Base-by-base conservation (phyloP, 2,329 filamentous ascomycete species). In the Sordariomycetes sp. region DNA sequence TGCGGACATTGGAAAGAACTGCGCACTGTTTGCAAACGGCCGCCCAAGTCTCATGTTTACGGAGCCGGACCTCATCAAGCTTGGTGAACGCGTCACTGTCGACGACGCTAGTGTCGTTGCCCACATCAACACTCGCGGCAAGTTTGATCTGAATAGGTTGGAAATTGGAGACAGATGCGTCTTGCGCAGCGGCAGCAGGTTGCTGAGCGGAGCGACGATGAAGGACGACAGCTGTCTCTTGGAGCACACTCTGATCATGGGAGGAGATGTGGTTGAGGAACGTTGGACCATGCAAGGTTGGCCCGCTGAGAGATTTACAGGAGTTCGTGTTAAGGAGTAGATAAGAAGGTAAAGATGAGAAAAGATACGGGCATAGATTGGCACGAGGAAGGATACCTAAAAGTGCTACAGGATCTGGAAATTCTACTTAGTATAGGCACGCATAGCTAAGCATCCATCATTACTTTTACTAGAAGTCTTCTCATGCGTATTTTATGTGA, bases 231-330 rank as follows among this genome's bases (percentile, higher is more conserved):
- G 63, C 15, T 69, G 68, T 42, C 49, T 76, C 23, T 46, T 76
- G 23, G 71, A 76, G 51, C 72, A 76, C 41, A 75, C 71, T 0
- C 56, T 75, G 4, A 58, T 76, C 27, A 68, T 76, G 61, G 64
- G 64, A 2, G 72, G 71, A 5, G 70, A 76, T 46, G 55, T 69
- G 26, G 69, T 74, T 1, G 68, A 68, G 32, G 59, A 62, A 35
- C 61, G 59, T 0, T 52, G 47, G 35, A 68, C 67, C 2, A 64
- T 69, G 53, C 71, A 75, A 46, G 71, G 72, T 1, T 75, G 70
- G 70, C 70, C 71, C 3, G 51, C 50, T 1, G 46, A 52, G 29
- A 43, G 39, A 19, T 49, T 42, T 28, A 21, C 23, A 7, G 35
- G 30, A 28, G 25, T n/a, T n/a, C n/a, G n/a, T n/a, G n/a, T n/a